Evolutionary conservation across 208 protist genomes (phyloP).

Genomic region (Novymonas esmeraldas): DNA sequence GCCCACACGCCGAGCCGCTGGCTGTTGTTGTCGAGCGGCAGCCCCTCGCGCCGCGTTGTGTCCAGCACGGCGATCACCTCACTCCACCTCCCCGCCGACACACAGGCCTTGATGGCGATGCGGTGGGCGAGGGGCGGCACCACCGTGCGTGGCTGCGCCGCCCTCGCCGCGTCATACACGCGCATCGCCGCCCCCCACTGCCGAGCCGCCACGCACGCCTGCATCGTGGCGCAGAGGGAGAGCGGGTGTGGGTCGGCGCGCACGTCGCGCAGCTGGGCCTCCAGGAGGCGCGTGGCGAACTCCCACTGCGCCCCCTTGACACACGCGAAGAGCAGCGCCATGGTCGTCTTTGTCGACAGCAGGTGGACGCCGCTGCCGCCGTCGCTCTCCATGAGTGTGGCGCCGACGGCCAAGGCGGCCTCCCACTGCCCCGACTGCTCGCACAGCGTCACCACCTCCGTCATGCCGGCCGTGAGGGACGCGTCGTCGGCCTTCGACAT

Average conservation of each 20-base stretch:
- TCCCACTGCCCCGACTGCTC: slow-evolving; percentile 86
- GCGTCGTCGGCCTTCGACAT: slow-evolving; percentile 81
- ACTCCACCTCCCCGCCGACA: slow-evolving; percentile 49
- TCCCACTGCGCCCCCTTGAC: slow-evolving; percentile 67
- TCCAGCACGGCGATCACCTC: slow-evolving; percentile 52
- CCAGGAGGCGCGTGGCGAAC: slow-evolving; percentile 48
- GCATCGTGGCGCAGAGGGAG: slow-evolving; percentile 66
- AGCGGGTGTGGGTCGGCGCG: slow-evolving; percentile 67
- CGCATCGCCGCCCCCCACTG: slow-evolving; percentile 57
- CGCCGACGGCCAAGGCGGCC: slow-evolving; percentile 61
- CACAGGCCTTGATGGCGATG: slow-evolving; percentile 69
- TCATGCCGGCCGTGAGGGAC: slow-evolving; percentile 65
- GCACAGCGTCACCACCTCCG: slow-evolving; percentile 79
- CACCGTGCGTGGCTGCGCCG: slow-evolving; percentile 66
- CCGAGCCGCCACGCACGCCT: slow-evolving; percentile 59
- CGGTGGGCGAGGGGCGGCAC: slow-evolving; percentile 79
- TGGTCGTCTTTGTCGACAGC: slow-evolving; percentile 48
- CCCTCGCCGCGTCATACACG: slow-evolving; percentile 39
- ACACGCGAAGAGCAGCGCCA: slow-evolving; percentile 72
- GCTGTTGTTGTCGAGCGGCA: slow-evolving; percentile 76
- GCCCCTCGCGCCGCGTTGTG: slow-evolving; percentile 62
- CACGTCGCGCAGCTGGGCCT: slow-evolving; percentile 55
- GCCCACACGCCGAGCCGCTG: slow-evolving; percentile 77
- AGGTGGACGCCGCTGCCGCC: slow-evolving; percentile 41
- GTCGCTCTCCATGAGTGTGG: slow-evolving; percentile 46